phyloP scores from a whole-genome alignment of 257 asterid genomes.

The Nemophila menziesii region DNA sequence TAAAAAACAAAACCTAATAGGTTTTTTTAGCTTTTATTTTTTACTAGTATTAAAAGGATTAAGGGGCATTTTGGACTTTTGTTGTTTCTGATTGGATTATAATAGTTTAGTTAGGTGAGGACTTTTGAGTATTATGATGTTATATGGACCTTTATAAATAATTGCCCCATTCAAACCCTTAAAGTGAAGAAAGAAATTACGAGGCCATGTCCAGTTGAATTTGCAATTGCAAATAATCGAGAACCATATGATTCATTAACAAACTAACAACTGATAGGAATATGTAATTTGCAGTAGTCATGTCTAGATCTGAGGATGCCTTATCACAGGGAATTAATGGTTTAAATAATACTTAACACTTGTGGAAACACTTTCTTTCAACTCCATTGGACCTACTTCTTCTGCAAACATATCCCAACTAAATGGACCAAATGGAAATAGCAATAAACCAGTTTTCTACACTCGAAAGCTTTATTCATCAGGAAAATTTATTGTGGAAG shows the following conservation, averaged over 20 bases:
- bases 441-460: conserved; percentile 71
- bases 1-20: no score
- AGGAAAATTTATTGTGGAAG: conserved; percentile 87
- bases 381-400: conserved; percentile 31
- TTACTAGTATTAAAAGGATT: no score
- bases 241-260: conserved; percentile 70
- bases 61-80: no score
- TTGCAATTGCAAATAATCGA: conserved; percentile 48
- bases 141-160: no score
- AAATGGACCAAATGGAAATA: conserved; percentile 81
- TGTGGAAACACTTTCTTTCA: conserved; percentile 63
- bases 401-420: conserved; percentile 54
- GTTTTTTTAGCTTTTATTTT: no score
- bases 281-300: conserved; percentile 71
- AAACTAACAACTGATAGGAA: conserved; percentile 64
- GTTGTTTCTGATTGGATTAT: no score
- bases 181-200: no score
- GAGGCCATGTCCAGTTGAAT: no score
- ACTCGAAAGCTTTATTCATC: conserved; percentile 55
- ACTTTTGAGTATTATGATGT: no score
- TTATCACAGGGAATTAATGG: conserved; percentile 97
- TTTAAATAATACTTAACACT: conserved; percentile 64
- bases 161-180: no score
- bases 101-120: no score
- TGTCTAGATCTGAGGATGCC: conserved; percentile 93